Base-by-base conservation (phyloP, 148 eudicot genomes). In the Rhododendron molle region DNA sequence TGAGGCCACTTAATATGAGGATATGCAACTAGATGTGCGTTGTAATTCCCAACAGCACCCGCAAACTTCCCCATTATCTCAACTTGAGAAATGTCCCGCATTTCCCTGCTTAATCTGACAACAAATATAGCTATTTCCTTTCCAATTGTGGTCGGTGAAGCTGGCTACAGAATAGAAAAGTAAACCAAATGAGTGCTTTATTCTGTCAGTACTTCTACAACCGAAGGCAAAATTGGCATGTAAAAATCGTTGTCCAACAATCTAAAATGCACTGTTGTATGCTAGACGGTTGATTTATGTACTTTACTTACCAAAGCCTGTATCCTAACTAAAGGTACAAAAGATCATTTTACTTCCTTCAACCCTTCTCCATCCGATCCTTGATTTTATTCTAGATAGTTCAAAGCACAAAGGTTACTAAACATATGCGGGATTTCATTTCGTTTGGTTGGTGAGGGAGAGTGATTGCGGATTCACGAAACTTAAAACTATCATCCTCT, bases 1-100 rank as follows among this genome's bases (percentile, higher is more conserved):
- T 91, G 89, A 46, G 92, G 97, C 97, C 99, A 96, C 46, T 92
- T 87, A 65, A 96, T 89, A 72, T 94, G 87, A 77, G 99, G 98
- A 87, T 96, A 96, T 80, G 99, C 96, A 83, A 89, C 93, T 18
- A 93, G n/a, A 89, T 96, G 99, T 52, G 99, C 98, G 88, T 96
- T 96, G 81, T 96, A 95, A 86, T 96, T 96, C 40, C 99, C 99
- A 71, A 96, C 99, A 18, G 99, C 99, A 80, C 98, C 97, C 85
- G 95, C 97, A 92, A 96, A 94, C 88, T 96, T 96, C 43, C 99
- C 99, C 90, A 96, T 87, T 77, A 95, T 87, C 86, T 95, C 92
- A 58, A 90, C 87, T 86, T 90, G 86, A 58, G 95, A 92, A 56
- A 95, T 84, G 46, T 85, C 91, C 32, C 88, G 86, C 83, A 92